Conservation (phyloP, 768 basidiomycete genomes). For the Rhizopogon salebrosus region DNA sequence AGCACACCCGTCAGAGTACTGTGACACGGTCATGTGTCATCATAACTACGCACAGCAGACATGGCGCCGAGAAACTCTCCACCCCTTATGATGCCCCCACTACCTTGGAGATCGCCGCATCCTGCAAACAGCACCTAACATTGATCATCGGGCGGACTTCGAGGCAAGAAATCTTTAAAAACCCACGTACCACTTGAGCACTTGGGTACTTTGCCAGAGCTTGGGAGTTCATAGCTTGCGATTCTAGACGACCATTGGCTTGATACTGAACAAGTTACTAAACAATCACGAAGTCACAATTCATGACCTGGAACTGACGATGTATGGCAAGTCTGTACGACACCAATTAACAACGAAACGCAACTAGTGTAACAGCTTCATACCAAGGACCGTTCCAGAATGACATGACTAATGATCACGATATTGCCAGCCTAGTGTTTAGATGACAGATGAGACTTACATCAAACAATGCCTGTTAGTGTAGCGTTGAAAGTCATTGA, state of each 20-base stretch:
- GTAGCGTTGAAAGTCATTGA: not conserved
- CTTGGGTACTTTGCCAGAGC: not conserved
- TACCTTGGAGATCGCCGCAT: not conserved
- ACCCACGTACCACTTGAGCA: not conserved
- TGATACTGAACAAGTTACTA: not conserved
- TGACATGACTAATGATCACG: conserved; percentile 1
- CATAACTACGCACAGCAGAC: not conserved
- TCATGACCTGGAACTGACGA: conserved; percentile 6
- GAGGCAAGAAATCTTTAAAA: not conserved
- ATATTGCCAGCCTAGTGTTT: not conserved
- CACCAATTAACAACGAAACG: not conserved
- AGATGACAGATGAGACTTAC: conserved; percentile 3
- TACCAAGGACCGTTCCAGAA: conserved; percentile 1
- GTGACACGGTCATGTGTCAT: no score
- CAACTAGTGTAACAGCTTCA: not conserved
- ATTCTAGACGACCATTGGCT: not conserved
- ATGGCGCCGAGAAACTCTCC: conserved; percentile 1
- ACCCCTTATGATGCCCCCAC: not conserved
- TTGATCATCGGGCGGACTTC: not conserved
- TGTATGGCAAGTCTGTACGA: conserved; percentile 21
- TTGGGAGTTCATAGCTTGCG: not conserved
- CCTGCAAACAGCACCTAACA: not conserved
- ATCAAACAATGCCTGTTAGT: conserved; percentile 4
- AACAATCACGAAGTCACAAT: not conserved
- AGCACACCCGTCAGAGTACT: not conserved